A percentile compares a stretch with the other conserved stretches of the same genome.
These are phyloP conservation scores for Chlorella sp. DNA, from an alignment of 139 green algal genomes.

Conservation along the genomic window DNA sequence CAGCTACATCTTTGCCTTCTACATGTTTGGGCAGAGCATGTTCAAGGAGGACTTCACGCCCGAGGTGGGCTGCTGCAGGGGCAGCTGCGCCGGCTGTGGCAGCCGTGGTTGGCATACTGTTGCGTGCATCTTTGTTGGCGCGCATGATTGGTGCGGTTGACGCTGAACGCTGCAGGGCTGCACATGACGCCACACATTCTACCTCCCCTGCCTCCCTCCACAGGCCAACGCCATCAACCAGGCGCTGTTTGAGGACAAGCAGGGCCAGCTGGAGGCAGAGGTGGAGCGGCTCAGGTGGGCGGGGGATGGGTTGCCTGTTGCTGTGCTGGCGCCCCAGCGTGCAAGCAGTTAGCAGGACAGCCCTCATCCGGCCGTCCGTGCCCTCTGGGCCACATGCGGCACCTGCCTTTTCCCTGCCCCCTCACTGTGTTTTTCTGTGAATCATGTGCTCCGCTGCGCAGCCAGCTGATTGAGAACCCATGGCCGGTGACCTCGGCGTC, in stretches of 20 bases:
- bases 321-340: too few species aligned
- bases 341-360: too few species aligned
- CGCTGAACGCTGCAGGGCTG: too few species aligned
- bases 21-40: conserved; percentile 86
- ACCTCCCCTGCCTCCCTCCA: too few species aligned
- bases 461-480: conserved; percentile 55
- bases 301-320: neutral
- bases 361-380: too few species aligned
- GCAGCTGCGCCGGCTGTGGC: too few species aligned
- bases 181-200: too few species aligned
- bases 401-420: too few species aligned
- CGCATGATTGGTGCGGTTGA: too few species aligned
- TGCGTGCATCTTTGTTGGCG: too few species aligned
- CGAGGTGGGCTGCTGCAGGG: neutral
- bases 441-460: neutral
- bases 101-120: too few species aligned
- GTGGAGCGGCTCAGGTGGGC: conserved; percentile 67
- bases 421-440: neutral
- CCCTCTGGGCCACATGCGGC: too few species aligned
- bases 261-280: conserved; percentile 58
- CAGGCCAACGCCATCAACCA: conserved; percentile 82
- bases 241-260: conserved; percentile 92
- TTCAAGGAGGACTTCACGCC: conserved; percentile 79
- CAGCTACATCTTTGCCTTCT: conserved; percentile 90
- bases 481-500: conserved; percentile 1